These are phyloP conservation scores for Geotrichum europaeum DNA, from an alignment of 1,139 yeast genomes.

Conservation along the genomic window DNA sequence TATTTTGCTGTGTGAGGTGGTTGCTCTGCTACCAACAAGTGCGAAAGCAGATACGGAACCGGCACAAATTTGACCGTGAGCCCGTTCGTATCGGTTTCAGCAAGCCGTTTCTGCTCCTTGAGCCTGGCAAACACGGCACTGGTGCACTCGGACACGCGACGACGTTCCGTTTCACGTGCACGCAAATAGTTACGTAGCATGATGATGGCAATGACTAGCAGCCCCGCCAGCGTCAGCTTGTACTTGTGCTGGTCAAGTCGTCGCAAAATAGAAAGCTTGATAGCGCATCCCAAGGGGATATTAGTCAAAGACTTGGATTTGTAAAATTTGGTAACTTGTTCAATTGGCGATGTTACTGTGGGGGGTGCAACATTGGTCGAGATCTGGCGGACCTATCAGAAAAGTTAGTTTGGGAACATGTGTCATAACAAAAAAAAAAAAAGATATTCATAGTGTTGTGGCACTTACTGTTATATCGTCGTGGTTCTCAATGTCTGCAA, in stretches of 20 bases:
- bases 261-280: slow-evolving; percentile 7
- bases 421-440: neutral
- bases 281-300: slow-evolving; percentile 33
- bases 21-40: slow-evolving; percentile 36
- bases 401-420: neutral
- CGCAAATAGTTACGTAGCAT: neutral
- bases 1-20: slow-evolving; percentile 41
- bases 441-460: neutral
- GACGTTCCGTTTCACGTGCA: slow-evolving; percentile 9
- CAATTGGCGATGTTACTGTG: neutral
- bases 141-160: slow-evolving; percentile 28
- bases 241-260: slow-evolving; percentile 21
- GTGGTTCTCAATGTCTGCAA: slow-evolving; percentile 59
- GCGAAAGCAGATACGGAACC: slow-evolving; percentile 71
- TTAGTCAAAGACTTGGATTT: slow-evolving; percentile 35
- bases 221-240: neutral
- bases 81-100: slow-evolving; percentile 35
- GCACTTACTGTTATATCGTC: slow-evolving; percentile 74
- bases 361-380: neutral
- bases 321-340: slow-evolving; percentile 23
- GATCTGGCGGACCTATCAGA: slow-evolving; percentile 3
- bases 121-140: slow-evolving; percentile 30
- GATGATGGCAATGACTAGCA: neutral
- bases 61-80: slow-evolving; percentile 50
- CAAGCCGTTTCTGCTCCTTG: slow-evolving; percentile 35